Evolutionary conservation across 1,284 basidiomycete species (phyloP), one percentile per base, ranked within the genome.

Genomic region (Cryptococcus amylolentus): DNA sequence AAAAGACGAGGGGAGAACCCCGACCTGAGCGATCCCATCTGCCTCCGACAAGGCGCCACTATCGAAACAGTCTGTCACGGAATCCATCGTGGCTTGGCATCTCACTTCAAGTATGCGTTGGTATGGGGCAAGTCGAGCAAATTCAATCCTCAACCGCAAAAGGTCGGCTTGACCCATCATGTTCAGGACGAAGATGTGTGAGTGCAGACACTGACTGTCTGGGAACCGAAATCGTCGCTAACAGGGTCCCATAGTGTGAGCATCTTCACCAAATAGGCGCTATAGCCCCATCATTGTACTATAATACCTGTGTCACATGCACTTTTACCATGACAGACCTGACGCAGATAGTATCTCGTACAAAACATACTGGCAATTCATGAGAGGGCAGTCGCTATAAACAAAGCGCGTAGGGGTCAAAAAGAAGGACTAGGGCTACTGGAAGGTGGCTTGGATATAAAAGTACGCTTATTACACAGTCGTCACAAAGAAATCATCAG

Each of bases 101-200:
- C 88, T 4, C 94, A 97, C 71, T 96, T 93, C 82, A 86, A 78
- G 69, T 92, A 92, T 71, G 91, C 84, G n/a, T 84, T 94, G 57
- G 88, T 94, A 53, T 95, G 91, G 91, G 91, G 91, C 4, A 89
- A 89, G 73, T 91, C 89, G 38, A 89, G 87, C 65, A 92, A 91
- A 76, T 94, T 93, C 76, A 83, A 86, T 46, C 93, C 93, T 1
- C 89, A 95, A 70, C 89, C 91, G 1, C 93, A 96, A 76, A 96
- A 95, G 76, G 91, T 83, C 54, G 92, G 94, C 45, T 79, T 97
- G 57, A 82, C 81, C 43, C 95, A 98, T 78, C 82, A 85, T 53
- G 88, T 97, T 18, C 86, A 88, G 68, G 91, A 96, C 69, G 94
- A 97, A 76, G 95, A 98, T 74, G 93, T 96, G 91, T 92, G 68